Conservation (phyloP, 2,329 filamentous ascomycete species). For the Endothia cerciana region DNA sequence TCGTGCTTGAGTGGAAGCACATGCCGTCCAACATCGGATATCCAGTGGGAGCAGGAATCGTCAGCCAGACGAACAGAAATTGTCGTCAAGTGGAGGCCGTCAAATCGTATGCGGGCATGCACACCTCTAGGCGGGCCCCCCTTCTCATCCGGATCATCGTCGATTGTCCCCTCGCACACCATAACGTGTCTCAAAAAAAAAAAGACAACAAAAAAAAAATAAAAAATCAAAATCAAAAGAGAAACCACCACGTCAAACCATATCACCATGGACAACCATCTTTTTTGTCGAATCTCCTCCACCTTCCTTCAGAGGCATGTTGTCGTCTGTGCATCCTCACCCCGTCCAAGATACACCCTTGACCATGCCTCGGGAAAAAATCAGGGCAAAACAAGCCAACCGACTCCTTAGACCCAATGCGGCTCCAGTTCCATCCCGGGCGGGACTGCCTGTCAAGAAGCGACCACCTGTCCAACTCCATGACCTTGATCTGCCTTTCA, state of each 20-base stretch:
- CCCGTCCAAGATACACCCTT: not conserved
- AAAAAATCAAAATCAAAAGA: too few relatives aligned
- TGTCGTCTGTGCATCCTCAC: slow-evolving; percentile 2
- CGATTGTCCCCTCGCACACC: not conserved
- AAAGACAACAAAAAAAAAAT: too few relatives aligned
- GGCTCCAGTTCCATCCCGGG: slow-evolving; percentile 5
- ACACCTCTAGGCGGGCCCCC: not conserved
- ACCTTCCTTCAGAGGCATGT: slow-evolving; percentile 1
- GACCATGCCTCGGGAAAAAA: not conserved
- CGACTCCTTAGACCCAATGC: slow-evolving; percentile 6
- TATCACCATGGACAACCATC: not conserved
- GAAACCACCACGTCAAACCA: not conserved
- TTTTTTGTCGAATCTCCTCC: slow-evolving; percentile 9
- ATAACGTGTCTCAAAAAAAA: too few relatives aligned
- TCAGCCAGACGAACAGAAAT: not conserved
- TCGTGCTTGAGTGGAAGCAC: slow-evolving; percentile 10
- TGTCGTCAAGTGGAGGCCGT: slow-evolving; percentile 5
- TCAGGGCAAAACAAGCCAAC: slow-evolving; percentile 7
- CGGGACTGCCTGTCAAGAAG: slow-evolving; percentile 16
- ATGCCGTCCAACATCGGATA: not conserved
- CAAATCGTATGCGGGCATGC: slow-evolving; percentile 6
- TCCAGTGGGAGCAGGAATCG: not conserved
- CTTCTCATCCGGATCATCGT: not conserved
- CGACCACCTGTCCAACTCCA: slow-evolving; percentile 25
- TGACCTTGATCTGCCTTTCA: slow-evolving; percentile 16